A percentile compares a stretch with the other conserved stretches of the same genome.
Conservation (phyloP, 441 rosid genomes). For the Kokia cookei region DNA sequence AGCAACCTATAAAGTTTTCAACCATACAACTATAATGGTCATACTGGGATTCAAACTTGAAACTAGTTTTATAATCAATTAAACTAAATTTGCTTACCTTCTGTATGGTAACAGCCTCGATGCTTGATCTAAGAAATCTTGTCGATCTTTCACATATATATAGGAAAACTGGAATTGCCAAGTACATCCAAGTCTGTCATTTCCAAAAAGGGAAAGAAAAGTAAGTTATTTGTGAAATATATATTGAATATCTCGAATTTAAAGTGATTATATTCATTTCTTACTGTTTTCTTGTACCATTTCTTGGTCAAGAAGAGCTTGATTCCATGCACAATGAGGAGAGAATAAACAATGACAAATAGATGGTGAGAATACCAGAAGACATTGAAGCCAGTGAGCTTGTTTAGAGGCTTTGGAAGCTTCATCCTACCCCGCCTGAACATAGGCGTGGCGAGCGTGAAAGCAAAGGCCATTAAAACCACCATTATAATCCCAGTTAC, state of each 20-base stretch:
- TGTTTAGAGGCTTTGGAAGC: constrained; percentile 44
- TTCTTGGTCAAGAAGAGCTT: constrained; percentile 37
- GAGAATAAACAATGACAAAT: constrained; percentile 49
- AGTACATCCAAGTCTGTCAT: constrained; percentile 68
- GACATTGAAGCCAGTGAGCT: constrained; percentile 58
- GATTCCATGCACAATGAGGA: constrained; percentile 47
- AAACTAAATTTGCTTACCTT: constrained; percentile 31
- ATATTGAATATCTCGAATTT: neutral
- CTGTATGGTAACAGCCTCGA: constrained; percentile 47
- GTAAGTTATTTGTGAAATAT: neutral
- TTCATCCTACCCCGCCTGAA: constrained; percentile 44
- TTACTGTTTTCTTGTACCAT: constrained; percentile 62
- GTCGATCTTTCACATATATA: constrained; percentile 48
- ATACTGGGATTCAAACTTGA: neutral
- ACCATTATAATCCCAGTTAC: constrained; percentile 49
- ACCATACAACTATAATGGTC: neutral
- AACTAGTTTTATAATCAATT: neutral
- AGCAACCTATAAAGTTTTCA: constrained; percentile 35
- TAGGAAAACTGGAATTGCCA: constrained; percentile 52
- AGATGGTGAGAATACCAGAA: constrained; percentile 73
- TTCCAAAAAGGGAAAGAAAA: neutral
- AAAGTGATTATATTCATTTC: neutral
- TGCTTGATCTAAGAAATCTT: constrained; percentile 56
- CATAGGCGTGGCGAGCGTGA: constrained; percentile 52
- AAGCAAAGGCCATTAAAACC: constrained; percentile 51